Evolutionary conservation across 2,329 filamentous ascomycete species (phyloP).

Genomic region (Neofusicoccum cordaticola): DNA sequence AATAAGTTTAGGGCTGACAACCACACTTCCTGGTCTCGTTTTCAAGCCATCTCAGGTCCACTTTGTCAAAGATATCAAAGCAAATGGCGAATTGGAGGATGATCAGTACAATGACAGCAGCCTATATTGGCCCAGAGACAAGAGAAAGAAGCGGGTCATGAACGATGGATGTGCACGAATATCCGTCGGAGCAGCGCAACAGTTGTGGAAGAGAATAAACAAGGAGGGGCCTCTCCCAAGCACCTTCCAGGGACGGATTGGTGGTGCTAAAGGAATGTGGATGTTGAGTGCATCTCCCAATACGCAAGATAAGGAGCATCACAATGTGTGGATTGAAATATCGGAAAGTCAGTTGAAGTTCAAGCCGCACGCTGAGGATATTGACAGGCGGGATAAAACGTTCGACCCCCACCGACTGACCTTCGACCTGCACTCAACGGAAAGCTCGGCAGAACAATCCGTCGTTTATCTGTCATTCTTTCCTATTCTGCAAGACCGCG

Average conservation of each 20-base stretch:
- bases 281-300: constrained; percentile 55
- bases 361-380: constrained; percentile 37
- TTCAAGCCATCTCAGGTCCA: constrained; percentile 40
- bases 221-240: constrained; percentile 55
- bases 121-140: constrained; percentile 24
- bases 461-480: constrained; percentile 67
- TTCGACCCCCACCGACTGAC: constrained; percentile 55
- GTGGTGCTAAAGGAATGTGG: constrained; percentile 75
- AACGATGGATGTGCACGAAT: constrained; percentile 61
- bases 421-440: constrained; percentile 60
- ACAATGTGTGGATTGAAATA: constrained; percentile 62
- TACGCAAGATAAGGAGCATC: constrained; percentile 39
- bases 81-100: constrained; percentile 35
- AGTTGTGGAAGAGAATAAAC: constrained; percentile 52
- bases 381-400: constrained; percentile 34
- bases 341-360: constrained; percentile 68
- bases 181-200: constrained; percentile 57
- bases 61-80: constrained; percentile 28
- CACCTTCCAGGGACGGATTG: constrained; percentile 67
- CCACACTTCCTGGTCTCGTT: constrained; percentile 34
- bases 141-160: constrained; percentile 35
- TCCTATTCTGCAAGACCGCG: constrained; percentile 62
- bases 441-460: constrained; percentile 50
- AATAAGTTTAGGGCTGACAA: constrained; percentile 42
- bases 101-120: constrained; percentile 34